A percentile compares a stretch with the other conserved stretches of the same genome.
Evolutionary conservation across 352 stramenopile genomes (phyloP).

Genomic region (Pythium pyrilobum): DNA sequence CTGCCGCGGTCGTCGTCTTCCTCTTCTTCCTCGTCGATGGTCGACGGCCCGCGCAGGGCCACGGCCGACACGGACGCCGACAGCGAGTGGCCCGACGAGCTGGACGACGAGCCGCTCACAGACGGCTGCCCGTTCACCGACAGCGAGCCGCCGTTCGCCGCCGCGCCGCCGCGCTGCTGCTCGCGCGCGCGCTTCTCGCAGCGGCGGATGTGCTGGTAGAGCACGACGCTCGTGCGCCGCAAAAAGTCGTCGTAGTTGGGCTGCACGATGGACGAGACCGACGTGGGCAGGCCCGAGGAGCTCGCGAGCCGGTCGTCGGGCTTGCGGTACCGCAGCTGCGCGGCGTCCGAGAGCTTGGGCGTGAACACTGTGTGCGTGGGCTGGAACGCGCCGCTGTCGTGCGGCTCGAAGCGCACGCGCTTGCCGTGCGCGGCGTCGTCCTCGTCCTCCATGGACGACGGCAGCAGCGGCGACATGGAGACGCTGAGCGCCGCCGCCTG

Average conservation of each 20-base stretch:
- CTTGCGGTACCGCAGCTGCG: constrained; percentile 72
- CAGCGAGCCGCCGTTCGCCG: neutral
- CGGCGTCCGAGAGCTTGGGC: constrained; percentile 58
- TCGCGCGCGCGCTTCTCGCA: constrained; percentile 80
- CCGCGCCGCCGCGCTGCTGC: constrained; percentile 30
- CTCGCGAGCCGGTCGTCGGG: constrained; percentile 67
- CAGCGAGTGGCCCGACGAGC: neutral
- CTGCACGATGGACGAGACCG: constrained; percentile 77
- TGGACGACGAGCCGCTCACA: neutral
- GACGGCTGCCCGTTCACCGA: constrained; percentile 4
- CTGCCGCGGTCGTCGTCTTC: neutral
- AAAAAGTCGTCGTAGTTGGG: constrained; percentile 91
- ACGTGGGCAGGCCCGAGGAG: constrained; percentile 55
- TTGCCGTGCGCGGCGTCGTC: constrained; percentile 24
- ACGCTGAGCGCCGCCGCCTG: constrained; percentile 47
- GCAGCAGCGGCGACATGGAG: constrained; percentile 70
- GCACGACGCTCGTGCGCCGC: constrained; percentile 80
- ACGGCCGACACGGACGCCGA: neutral
- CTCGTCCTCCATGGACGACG: constrained; percentile 73
- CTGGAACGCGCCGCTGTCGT: constrained; percentile 43
- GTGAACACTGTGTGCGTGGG: constrained; percentile 85
- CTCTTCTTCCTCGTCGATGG: constrained; percentile 6
- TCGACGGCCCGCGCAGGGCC: constrained; percentile 1
- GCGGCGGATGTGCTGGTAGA: constrained; percentile 87
- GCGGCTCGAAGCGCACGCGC: constrained; percentile 60